These are phyloP conservation scores for Harringtonia aguacate DNA, from an alignment of 2,329 filamentous ascomycete species.

Conservation along the genomic window DNA sequence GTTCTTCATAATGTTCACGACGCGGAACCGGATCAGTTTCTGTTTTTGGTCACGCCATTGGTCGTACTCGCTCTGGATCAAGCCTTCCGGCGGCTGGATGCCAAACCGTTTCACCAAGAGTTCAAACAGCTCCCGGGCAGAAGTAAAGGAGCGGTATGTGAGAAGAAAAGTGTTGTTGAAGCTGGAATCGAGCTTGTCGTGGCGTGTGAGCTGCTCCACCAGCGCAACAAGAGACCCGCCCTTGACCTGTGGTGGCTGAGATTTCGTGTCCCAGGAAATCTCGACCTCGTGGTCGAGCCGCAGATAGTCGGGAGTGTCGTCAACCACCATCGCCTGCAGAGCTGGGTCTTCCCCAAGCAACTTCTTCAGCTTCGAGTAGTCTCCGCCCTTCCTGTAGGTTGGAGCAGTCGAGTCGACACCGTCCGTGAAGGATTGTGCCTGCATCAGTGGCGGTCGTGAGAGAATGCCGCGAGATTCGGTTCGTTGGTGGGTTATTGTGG, in stretches of 20 bases:
- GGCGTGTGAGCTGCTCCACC: slow-evolving; percentile 89
- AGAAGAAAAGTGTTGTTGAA: slow-evolving; percentile 98
- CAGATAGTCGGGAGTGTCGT: slow-evolving; percentile 76
- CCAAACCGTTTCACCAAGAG: slow-evolving; percentile 84
- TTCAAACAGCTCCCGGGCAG: slow-evolving; percentile 83
- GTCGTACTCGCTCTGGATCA: slow-evolving; percentile 67
- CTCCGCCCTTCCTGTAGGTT: slow-evolving; percentile 47
- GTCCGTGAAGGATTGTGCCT: slow-evolving; percentile 55
- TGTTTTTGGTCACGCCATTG: slow-evolving; percentile 90
- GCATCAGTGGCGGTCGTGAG: slow-evolving; percentile 35
- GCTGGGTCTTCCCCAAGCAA: slow-evolving; percentile 56
- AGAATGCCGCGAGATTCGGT: slow-evolving; percentile 43
- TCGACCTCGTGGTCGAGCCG: slow-evolving; percentile 81
- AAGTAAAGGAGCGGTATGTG: slow-evolving; percentile 92
- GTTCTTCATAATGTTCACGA: slow-evolving; percentile 94
- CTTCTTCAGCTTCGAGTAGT: slow-evolving; percentile 54
- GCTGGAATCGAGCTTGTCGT: slow-evolving; percentile 87
- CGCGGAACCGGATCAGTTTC: slow-evolving; percentile 87
- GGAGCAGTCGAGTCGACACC: slow-evolving; percentile 34
- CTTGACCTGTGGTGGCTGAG: slow-evolving; percentile 64
- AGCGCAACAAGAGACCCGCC: slow-evolving; percentile 82
- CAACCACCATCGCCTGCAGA: slow-evolving; percentile 38
- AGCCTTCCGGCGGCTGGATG: slow-evolving; percentile 78
- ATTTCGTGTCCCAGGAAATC: slow-evolving; percentile 79
- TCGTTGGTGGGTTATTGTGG: slow-evolving; percentile 34